A percentile compares a stretch with the other conserved stretches of the same genome.
Conservation (phyloP, 148 eudicot genomes). For the Heliosperma pusillum region DNA sequence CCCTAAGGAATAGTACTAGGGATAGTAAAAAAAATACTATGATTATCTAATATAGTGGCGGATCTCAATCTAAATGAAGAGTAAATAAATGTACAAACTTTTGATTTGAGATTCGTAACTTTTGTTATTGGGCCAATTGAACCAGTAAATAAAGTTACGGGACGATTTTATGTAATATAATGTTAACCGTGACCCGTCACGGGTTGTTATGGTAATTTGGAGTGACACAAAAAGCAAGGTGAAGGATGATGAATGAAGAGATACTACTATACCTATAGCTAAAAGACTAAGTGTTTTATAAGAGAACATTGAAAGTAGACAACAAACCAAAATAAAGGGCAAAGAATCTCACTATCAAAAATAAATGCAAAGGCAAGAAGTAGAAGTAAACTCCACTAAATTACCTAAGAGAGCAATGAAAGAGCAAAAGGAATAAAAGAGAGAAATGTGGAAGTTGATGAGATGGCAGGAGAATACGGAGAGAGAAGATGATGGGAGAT, state of each 20-base stretch:
- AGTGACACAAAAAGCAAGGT: constrained; percentile 30
- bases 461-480: neutral
- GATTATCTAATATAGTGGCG: neutral
- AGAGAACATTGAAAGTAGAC: neutral
- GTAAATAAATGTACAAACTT: neutral
- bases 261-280: neutral
- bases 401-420: constrained; percentile 17
- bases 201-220: neutral
- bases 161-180: no score
- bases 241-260: neutral
- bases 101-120: neutral
- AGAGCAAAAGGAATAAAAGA: constrained; percentile 33
- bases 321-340: constrained; percentile 6
- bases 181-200: no score
- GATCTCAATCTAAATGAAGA: neutral
- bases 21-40: neutral
- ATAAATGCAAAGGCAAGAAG: constrained; percentile 25
- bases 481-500: neutral
- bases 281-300: neutral
- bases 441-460: constrained; percentile 4
- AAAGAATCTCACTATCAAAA: constrained; percentile 4
- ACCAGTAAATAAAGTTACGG: no score
- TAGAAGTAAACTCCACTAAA: constrained; percentile 8
- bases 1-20: constrained; percentile 11
- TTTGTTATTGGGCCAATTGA: no score